Base-by-base conservation (phyloP, 768 basidiomycete species). In the Agrocybe pediades region DNA sequence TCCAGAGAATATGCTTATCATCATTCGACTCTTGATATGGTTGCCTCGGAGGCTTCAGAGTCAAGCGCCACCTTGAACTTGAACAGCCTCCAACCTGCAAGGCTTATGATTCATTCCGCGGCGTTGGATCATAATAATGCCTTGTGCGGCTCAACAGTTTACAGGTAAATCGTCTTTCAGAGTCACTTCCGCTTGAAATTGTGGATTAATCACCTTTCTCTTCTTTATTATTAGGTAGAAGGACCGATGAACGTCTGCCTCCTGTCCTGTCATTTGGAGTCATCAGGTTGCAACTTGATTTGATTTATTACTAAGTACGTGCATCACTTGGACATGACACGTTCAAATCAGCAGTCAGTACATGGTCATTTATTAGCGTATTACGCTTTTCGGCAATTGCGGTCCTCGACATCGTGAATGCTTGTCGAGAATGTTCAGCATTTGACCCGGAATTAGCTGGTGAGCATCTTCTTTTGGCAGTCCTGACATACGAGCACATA, bases 241-340 rank as follows among this genome's bases (percentile, higher is more conserved):
- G 41, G 41, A 11, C 39, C 30, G 13, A 23, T 26, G 19, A 20
- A 8, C n/a, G 7, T 20, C 27, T 24, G 17, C 40, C 23, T 41
- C 49, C 40, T 50, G 16, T 16, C 40, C 36, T 50, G 49, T 50
- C 49, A 50, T 42, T 41, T 21, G n/a, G 40, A 42, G 20, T 42
- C 39, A 41, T 41, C 33, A 36, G 6, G n/a, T n/a, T 6, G 15
- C 29, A 5, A 36, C 33, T 36, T 42, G 39, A 50, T 50, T 50
- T 50, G 49, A 50, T 50, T 50, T 50, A 50, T 50, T 40, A 50
- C 29, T 50, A 42, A 41, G 41, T 50, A 41, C 49, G 39, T 50
- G 39, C 49, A 50, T 50, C 39, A 41, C 21, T 50, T 16, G 21
- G 40, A 41, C 39, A 41, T 50, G 49, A 50, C 49, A 50, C 49